Percentiles rank a stretch among this genome's conserved stretches.
Evolutionary conservation across 2,329 filamentous ascomycete genomes (phyloP).

Genomic region (Zymoseptoria passerinii): DNA sequence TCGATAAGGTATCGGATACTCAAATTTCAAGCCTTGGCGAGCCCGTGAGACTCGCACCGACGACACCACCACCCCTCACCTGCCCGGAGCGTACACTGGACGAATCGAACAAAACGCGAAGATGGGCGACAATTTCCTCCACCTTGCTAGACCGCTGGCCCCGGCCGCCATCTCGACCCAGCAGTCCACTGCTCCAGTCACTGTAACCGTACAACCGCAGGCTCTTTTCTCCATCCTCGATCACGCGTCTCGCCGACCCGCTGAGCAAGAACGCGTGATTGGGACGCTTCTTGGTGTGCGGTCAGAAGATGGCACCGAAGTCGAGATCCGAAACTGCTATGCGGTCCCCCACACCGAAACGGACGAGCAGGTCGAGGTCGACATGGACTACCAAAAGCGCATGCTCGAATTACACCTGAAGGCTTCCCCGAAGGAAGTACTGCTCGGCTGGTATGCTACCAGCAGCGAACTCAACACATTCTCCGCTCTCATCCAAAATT

Average conservation of each 20-base stretch:
- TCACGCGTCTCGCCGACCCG: slow-evolving; percentile 85
- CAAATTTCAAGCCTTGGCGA: neutral
- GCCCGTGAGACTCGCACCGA: neutral
- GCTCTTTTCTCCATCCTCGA: slow-evolving; percentile 65
- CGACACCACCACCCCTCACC: slow-evolving; percentile 3
- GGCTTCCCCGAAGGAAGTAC: slow-evolving; percentile 83
- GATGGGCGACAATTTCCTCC: slow-evolving; percentile 63
- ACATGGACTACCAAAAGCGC: slow-evolving; percentile 99
- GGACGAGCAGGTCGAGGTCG: slow-evolving; percentile 96
- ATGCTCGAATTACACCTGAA: slow-evolving; percentile 94
- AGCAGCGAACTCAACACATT: slow-evolving; percentile 96
- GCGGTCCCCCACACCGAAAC: slow-evolving; percentile 98
- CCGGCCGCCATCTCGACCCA: slow-evolving; percentile 70
- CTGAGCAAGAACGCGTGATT: slow-evolving; percentile 90
- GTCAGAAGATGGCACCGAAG: slow-evolving; percentile 92
- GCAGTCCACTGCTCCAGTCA: slow-evolving; percentile 75
- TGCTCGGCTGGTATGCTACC: slow-evolving; percentile 98
- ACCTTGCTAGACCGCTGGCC: slow-evolving; percentile 85
- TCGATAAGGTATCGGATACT: neutral
- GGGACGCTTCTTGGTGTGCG: slow-evolving; percentile 88
- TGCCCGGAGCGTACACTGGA: slow-evolving; percentile 12
- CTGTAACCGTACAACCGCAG: slow-evolving; percentile 91
- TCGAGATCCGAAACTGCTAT: slow-evolving; percentile 93
- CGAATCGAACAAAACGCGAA: slow-evolving; percentile 9
- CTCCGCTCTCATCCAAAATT: slow-evolving; percentile 97